Evolutionary conservation across 208 protist genomes (phyloP).

Genomic region (Leishmania tarentolae): DNA sequence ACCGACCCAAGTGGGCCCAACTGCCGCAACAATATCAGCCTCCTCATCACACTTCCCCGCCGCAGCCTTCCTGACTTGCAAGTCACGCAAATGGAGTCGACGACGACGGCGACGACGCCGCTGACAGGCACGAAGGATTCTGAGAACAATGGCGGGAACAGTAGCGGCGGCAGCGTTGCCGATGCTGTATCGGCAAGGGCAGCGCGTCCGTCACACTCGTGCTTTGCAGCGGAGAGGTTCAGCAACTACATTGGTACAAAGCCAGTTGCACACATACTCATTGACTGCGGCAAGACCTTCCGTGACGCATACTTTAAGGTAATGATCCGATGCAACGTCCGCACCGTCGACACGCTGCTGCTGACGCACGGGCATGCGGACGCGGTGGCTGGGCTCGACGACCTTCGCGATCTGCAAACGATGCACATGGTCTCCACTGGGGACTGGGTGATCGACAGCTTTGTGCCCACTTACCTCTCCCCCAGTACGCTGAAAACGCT

Average conservation of each 20-base stretch:
- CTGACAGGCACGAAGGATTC: not conserved
- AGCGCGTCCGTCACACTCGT: slow-evolving; percentile 19
- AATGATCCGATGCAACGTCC: slow-evolving; percentile 60
- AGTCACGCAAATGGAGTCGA: not conserved
- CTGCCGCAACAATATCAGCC: slow-evolving; percentile 80
- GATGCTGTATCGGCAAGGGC: not conserved
- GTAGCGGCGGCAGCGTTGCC: not conserved
- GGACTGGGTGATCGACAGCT: slow-evolving; percentile 71
- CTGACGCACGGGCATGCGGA: slow-evolving; percentile 91
- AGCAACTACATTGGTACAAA: slow-evolving; percentile 40
- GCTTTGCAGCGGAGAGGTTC: slow-evolving; percentile 20
- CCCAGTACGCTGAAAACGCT: slow-evolving; percentile 44
- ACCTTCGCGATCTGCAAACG: slow-evolving; percentile 88
- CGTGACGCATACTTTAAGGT: slow-evolving; percentile 89
- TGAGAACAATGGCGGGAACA: not conserved
- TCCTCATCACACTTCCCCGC: slow-evolving; percentile 70
- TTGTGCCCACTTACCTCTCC: slow-evolving; percentile 77
- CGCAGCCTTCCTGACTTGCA: slow-evolving; percentile 6
- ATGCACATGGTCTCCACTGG: slow-evolving; percentile 55
- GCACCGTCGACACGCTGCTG: slow-evolving; percentile 74
- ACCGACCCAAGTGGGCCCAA: slow-evolving; percentile 59
- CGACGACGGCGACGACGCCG: not conserved
- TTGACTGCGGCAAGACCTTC: slow-evolving; percentile 93
- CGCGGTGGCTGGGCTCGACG: slow-evolving; percentile 83
- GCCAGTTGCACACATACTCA: slow-evolving; percentile 61